A percentile compares a stretch with the other conserved stretches of the same genome.
phyloP scores from a whole-genome alignment of 2,329 filamentous ascomycete species.

The Spiromastix sp. region DNA sequence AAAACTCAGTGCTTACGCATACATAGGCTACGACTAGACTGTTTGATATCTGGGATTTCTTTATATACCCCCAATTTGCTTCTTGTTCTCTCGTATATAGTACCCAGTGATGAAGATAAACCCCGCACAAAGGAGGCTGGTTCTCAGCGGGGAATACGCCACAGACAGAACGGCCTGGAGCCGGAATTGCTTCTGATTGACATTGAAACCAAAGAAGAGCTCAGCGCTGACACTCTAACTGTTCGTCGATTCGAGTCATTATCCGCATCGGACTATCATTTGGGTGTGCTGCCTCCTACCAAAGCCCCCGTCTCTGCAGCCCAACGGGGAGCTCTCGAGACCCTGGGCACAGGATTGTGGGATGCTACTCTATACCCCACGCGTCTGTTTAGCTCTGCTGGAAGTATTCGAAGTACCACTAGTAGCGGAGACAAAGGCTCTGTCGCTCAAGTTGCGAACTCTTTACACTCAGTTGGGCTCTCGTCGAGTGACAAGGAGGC shows the following conservation, averaged over 20 bases:
- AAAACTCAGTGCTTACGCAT: conserved; percentile 24
- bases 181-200: conserved; percentile 90
- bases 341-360: conserved; percentile 67
- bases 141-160: conserved; percentile 54
- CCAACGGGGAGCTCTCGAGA: conserved; percentile 64
- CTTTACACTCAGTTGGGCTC: conserved; percentile 44
- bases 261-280: conserved; percentile 82
- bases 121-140: conserved; percentile 18
- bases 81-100: conserved; percentile 83
- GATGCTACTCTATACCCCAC: conserved; percentile 83
- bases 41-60: conserved; percentile 93
- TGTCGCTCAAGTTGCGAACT: conserved; percentile 39
- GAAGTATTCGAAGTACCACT: conserved; percentile 57
- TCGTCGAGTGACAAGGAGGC: conserved; percentile 27
- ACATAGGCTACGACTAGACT: conserved; percentile 85
- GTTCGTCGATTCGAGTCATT: conserved; percentile 80
- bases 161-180: conserved; percentile 67
- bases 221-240: conserved; percentile 76
- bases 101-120: conserved; percentile 57
- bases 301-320: conserved; percentile 55
- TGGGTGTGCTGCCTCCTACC: conserved; percentile 70
- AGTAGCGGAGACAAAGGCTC: conserved; percentile 49
- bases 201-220: conserved; percentile 67
- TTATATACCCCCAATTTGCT: conserved; percentile 89
- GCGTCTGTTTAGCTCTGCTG: conserved; percentile 74